Conservation (phyloP, 2,329 filamentous ascomycete species). For the Diaporthe caulivora region DNA sequence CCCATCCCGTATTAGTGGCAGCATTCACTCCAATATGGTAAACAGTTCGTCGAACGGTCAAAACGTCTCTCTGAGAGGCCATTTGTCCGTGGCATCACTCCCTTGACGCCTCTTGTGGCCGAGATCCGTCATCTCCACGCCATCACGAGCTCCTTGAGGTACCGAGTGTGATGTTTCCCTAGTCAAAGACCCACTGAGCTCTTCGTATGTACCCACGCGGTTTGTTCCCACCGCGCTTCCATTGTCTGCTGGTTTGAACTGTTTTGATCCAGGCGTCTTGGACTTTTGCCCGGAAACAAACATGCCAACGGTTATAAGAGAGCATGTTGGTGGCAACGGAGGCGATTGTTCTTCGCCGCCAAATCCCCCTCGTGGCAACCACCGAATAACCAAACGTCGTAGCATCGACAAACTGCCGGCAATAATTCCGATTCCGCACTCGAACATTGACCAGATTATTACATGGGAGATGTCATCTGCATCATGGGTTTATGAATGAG, state of each 20-base stretch:
- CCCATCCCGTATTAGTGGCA: not conserved
- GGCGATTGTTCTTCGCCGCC: not conserved
- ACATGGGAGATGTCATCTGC: conserved; percentile 11
- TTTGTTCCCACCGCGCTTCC: not conserved
- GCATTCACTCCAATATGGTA: not conserved
- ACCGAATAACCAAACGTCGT: not conserved
- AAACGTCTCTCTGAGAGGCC: conserved; percentile 20
- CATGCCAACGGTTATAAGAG: not conserved
- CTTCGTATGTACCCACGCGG: not conserved
- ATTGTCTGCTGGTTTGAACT: not conserved
- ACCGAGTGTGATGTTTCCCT: not conserved
- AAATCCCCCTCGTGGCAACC: not conserved
- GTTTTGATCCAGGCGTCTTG: not conserved
- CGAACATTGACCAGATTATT: not conserved
- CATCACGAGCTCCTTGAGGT: not conserved
- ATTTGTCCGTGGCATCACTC: conserved; percentile 13
- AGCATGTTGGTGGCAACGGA: not conserved
- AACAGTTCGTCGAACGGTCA: not conserved
- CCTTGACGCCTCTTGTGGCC: conserved; percentile 2
- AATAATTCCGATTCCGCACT: conserved; percentile 3
- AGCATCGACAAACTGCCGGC: conserved; percentile 17
- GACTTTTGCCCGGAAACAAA: not conserved
- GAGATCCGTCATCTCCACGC: conserved; percentile 23
- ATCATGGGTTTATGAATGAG: not conserved
- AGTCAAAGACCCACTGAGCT: not conserved